Conservation (phyloP, 2,329 filamentous ascomycete genomes). For the Aureobasidium melanogenum region DNA sequence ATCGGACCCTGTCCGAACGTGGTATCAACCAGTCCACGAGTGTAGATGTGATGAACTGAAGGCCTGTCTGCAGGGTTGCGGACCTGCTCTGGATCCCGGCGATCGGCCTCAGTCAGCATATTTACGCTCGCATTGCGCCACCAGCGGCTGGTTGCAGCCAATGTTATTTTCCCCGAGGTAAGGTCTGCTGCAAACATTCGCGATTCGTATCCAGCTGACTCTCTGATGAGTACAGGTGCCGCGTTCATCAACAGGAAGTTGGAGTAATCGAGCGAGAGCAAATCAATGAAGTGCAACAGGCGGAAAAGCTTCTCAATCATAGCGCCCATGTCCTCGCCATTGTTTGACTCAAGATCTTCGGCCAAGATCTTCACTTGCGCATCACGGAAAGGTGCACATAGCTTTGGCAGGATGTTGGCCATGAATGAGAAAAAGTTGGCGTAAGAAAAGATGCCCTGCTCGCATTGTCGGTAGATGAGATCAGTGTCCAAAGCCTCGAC, state of each 20-base stretch:
- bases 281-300: conserved; percentile 65
- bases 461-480: conserved; percentile 59
- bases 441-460: conserved; percentile 67
- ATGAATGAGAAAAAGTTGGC: conserved; percentile 72
- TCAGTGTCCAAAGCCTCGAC: conserved; percentile 67
- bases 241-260: conserved; percentile 70
- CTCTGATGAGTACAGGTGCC: conserved; percentile 61
- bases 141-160: conserved; percentile 53
- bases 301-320: conserved; percentile 70
- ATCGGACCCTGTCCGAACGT: conserved; percentile 58
- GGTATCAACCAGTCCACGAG: conserved; percentile 64
- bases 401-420: conserved; percentile 63
- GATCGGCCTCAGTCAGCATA: conserved; percentile 55
- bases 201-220: conserved; percentile 65
- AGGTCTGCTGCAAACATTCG: conserved; percentile 60
- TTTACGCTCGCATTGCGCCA: conserved; percentile 59
- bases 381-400: conserved; percentile 75
- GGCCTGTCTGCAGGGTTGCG: conserved; percentile 54
- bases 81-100: conserved; percentile 60
- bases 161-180: conserved; percentile 44
- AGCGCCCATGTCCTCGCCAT: conserved; percentile 17
- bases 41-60: conserved; percentile 62
- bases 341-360: conserved; percentile 45
- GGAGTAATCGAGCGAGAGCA: conserved; percentile 71
- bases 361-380: conserved; percentile 61